Base-by-base conservation (phyloP, 352 stramenopile genomes). In the Pythium insidiosum region DNA sequence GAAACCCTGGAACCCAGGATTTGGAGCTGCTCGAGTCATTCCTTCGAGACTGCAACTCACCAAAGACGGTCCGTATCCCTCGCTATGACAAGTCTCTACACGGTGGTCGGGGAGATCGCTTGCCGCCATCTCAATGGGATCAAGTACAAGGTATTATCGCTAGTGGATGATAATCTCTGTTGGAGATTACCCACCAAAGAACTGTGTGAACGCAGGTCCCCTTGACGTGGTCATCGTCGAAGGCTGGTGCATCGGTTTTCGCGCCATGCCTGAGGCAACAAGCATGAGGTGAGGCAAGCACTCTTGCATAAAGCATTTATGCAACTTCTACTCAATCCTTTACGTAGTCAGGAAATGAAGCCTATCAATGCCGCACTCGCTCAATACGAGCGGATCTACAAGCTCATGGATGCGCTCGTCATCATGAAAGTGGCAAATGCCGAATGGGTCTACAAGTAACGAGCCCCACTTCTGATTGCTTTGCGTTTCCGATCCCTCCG, bases 241-340 rank as follows among this genome's bases (percentile, higher is more conserved):
- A 54, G 83, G 83, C 19, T 94, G 83, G 83, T 92, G 74, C 50
- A 73, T 91, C 52, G 79, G 79, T 15, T 93, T 94, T 47, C 63
- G 82, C 52, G 65, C 83, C 1, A 49, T 80, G 1, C 46, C 71
- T 5, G 58, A 63, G 15, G 43, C 43, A 12, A 62, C 31, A 15
- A 26, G 30, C n/a, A 19, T 40, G 11, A 28, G 40, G 56, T 64
- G 21, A 43, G 43, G n/a, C n/a, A n/a, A n/a, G n/a, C n/a, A n/a
- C n/a, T n/a, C n/a, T n/a, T n/a, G n/a, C n/a, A n/a, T n/a, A n/a
- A n/a, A n/a, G n/a, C n/a, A n/a, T n/a, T n/a, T n/a, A n/a, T n/a
- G n/a, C n/a, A n/a, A n/a, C n/a, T n/a, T n/a, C n/a, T 38, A 19
- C 20, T 23, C n/a, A 16, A 18, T 52, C 7, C 28, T 5, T 36